Evolutionary conservation across 805 yeast species (phyloP), one percentile per base, ranked within the genome.

Genomic region (Candida xiaguanensis): DNA sequence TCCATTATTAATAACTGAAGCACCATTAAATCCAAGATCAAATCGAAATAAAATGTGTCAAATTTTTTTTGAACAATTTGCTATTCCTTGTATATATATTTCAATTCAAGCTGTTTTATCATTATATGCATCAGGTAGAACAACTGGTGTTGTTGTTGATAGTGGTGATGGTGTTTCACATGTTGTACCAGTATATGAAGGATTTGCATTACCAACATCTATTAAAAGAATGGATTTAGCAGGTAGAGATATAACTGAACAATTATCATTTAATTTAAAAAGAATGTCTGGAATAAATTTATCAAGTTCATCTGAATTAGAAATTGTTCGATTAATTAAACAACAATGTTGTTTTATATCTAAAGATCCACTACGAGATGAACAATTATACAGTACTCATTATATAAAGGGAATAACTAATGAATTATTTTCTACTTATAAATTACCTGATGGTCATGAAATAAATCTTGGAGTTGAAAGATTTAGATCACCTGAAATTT

Each of bases 101-200:
- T 71, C 82, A 3, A 67, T 84, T 35, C 91, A 84, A 48, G 91
- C 95, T 0, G 89, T 89, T 8, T 65, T 90, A 28, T 74, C 96
- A 3, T 64, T 90, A 28, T 90, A 91, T 61, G 89, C 97, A 0
- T 75, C 86, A 4, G 98, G 97, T 0, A 67, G 87, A 48, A 90
- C 97, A 6, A 89, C 95, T 0, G 98, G 97, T 1, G 75, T 87
- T 27, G 95, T 87, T 2, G 54, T 91, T 9, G 96, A 90, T 54
- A 76, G 83, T n/a, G 97, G 97, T 4, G 97, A 90, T 58, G 97
- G 97, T 4, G 95, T 88, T 18, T 76, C 85, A 28, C 90, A 85
- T 52, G 72, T 85, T 7, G 95, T 88, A 2, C 96, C 97, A 0
- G 87, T 91, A 0, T 91, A 78, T 59, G 89, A 88, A 44, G 98